These are phyloP conservation scores for Leishmania amazonensis DNA, from an alignment of 208 protist genomes.

Conservation along the genomic window DNA sequence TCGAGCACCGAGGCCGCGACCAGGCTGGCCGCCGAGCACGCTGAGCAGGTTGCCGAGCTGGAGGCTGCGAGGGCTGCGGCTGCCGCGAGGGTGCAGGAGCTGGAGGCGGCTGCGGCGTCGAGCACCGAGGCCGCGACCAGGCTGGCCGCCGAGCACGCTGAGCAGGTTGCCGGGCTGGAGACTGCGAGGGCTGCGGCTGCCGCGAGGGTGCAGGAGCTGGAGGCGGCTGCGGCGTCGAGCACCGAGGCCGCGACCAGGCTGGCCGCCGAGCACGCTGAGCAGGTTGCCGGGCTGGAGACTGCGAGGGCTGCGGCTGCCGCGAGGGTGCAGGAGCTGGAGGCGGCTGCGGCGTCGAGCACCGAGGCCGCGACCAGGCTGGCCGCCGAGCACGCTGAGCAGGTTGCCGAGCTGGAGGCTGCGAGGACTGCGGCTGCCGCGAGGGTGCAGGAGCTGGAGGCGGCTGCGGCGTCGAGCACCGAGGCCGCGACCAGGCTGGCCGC, in stretches of 20 bases:
- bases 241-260: background rate
- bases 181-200: background rate
- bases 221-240: constrained; percentile 1
- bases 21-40: background rate
- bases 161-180: constrained; percentile 5
- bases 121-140: background rate
- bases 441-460: constrained; percentile 11
- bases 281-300: background rate
- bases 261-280: background rate
- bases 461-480: background rate
- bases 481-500: background rate
- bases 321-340: constrained; percentile 11
- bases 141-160: background rate
- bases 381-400: background rate
- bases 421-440: background rate
- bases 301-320: constrained; percentile 6
- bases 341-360: background rate
- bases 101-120: constrained; percentile 11
- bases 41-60: background rate
- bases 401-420: constrained; percentile 2
- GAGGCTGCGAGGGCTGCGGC: constrained; percentile 13
- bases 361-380: background rate
- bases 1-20: background rate
- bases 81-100: constrained; percentile 1
- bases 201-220: constrained; percentile 4